Percentiles rank a stretch among this genome's conserved stretches.
Conservation (phyloP, 2,329 filamentous ascomycete species). For the Xenoacremonium recifei region DNA sequence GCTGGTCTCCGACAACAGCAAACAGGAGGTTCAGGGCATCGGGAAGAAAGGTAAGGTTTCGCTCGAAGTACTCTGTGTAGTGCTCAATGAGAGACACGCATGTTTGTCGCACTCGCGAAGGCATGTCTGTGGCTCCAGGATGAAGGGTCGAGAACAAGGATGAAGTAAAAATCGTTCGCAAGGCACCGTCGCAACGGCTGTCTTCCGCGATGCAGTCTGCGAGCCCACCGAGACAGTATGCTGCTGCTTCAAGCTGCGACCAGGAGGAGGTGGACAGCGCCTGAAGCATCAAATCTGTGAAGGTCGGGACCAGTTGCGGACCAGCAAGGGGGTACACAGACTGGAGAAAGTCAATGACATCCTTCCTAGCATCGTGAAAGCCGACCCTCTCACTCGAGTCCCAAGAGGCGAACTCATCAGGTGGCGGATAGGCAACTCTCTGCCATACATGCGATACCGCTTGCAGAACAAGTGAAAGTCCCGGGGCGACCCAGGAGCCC, state of each 20-base stretch:
- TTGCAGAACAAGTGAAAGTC: slow-evolving; percentile 59
- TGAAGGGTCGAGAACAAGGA: slow-evolving; percentile 55
- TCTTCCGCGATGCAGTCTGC: slow-evolving; percentile 64
- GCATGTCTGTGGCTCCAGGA: slow-evolving; percentile 51
- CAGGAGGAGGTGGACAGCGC: slow-evolving; percentile 50
- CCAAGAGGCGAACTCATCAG: slow-evolving; percentile 61
- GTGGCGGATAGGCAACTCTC: slow-evolving; percentile 67
- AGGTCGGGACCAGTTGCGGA: slow-evolving; percentile 53
- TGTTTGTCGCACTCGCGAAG: slow-evolving; percentile 63
- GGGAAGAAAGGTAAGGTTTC: slow-evolving; percentile 65
- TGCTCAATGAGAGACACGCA: slow-evolving; percentile 69
- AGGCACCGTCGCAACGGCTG: slow-evolving; percentile 53
- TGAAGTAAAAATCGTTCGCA: slow-evolving; percentile 62
- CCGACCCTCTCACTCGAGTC: slow-evolving; percentile 65
- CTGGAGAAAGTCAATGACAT: slow-evolving; percentile 76
- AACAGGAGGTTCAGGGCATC: slow-evolving; percentile 74
- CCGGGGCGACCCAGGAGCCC: slow-evolving; percentile 55
- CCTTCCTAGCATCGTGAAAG: slow-evolving; percentile 72
- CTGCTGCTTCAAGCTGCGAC: slow-evolving; percentile 59
- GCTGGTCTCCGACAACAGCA: slow-evolving; percentile 60
- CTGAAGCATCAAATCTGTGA: slow-evolving; percentile 53
- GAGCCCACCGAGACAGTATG: slow-evolving; percentile 64
- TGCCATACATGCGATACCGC: slow-evolving; percentile 65
- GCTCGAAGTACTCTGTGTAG: slow-evolving; percentile 75
- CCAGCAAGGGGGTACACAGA: slow-evolving; percentile 65